Base-by-base conservation (phyloP, 2,329 filamentous ascomycete species). In the Trichoderma sp. region DNA sequence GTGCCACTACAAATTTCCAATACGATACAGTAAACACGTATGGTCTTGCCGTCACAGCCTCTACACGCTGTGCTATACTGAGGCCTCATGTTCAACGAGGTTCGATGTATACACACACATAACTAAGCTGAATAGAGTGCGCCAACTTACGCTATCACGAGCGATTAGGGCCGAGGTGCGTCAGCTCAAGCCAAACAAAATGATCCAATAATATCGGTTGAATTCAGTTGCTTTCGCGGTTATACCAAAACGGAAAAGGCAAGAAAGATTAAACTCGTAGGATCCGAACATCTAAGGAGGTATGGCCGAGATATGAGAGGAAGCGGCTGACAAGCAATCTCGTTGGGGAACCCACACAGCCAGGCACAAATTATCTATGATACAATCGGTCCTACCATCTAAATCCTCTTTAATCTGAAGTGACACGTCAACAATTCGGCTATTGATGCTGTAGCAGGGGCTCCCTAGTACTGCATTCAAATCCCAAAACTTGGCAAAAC, bases 1-100 rank as follows among this genome's bases (percentile, higher is more conserved):
- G 63, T 65, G 15, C 19, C 32, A 65, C 63, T 57, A 34, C 29
- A 48, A 65, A 35, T 48, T 37, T 64, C 25, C n/a, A 56, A 64
- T 56, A 64, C 60, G 60, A 64, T 45, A n/a, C n/a, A 19, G 15
- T 15, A 65, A 48, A 34, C 48, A 25, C 13, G 19, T 42, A 57
- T 35, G 35, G 35, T 42, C 27, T 35, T n/a, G 1, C 7, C 29
- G 17, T 52, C n/a, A 63, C 42, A 32, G 42, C 42, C 10, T 48
- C 29, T 48, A 39, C 37, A 61, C 25, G 12, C 39, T 25, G 17
- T 50, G 13, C 39, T 19, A 25, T 52, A 54, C 39, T 17, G 29
- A 42, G 27, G 54, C 54, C 25, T 59, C 37, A 45, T 52, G 34
- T 22, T 22, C 13, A 15, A n/a, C 45, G n/a, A 27, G 22, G 8